Conservation (phyloP, 495 filamentous ascomycete species). For the Aspergillus ellipticus region DNA sequence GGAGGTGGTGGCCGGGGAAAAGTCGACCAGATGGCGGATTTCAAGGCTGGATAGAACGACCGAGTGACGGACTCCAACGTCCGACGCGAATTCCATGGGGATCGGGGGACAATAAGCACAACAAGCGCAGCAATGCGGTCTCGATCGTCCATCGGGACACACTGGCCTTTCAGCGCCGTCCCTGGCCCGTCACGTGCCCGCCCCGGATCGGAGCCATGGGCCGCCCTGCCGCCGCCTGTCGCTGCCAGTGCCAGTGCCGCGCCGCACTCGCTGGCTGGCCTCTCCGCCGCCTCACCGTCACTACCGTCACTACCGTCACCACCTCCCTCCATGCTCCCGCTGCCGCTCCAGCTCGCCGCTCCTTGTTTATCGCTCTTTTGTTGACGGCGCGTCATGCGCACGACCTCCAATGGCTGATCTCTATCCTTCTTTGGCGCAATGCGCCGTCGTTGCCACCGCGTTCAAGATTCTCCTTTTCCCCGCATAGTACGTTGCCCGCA, state of each 20-base stretch:
- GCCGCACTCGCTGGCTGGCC: background rate
- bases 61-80: constrained; percentile 50
- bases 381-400: constrained; percentile 23
- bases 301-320: too few species aligned
- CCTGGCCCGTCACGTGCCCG: constrained; percentile 15
- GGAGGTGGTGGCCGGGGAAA: constrained; percentile 42
- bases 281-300: background rate
- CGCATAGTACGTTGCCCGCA: constrained; percentile 70
- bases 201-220: constrained; percentile 9
- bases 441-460: constrained; percentile 79
- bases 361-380: constrained; percentile 2
- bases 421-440: constrained; percentile 82
- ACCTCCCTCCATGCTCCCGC: background rate
- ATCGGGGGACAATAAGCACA: constrained; percentile 1
- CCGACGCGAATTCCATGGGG: constrained; percentile 46
- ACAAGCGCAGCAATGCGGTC: constrained; percentile 17
- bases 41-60: constrained; percentile 43
- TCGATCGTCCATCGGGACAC: constrained; percentile 14
- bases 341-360: background rate
- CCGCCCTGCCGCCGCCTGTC: background rate
- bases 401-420: constrained; percentile 65
- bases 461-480: constrained; percentile 94
- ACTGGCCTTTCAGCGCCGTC: constrained; percentile 16
- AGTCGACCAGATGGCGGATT: constrained; percentile 43
- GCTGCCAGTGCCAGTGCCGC: too few species aligned